Conservation (phyloP, 305 asterid genomes). For the Monarda citriodora region DNA sequence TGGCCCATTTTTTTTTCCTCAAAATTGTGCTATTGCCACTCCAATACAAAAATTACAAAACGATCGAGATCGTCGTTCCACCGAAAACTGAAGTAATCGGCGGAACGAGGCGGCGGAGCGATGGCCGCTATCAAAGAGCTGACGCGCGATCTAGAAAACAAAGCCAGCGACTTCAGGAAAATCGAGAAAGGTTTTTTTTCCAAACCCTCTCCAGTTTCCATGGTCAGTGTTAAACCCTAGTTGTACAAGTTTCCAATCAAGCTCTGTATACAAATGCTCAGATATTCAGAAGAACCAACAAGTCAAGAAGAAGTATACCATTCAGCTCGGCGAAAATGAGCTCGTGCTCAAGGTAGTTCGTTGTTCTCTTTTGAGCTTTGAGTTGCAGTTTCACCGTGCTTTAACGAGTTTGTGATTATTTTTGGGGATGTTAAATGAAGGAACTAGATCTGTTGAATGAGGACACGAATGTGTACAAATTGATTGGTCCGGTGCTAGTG, state of each 20-base stretch:
- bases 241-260: not conserved
- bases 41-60: too few relatives aligned
- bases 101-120: constrained; percentile 12
- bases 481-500: constrained; percentile 96
- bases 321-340: constrained; percentile 97
- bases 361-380: not conserved
- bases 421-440: constrained; percentile 26
- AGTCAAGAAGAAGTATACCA: constrained; percentile 86
- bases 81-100: constrained; percentile 12
- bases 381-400: not conserved
- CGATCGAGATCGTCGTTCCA: too few relatives aligned
- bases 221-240: constrained; percentile 27
- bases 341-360: constrained; percentile 83
- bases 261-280: constrained; percentile 15
- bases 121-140: constrained; percentile 70
- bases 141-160: constrained; percentile 87
- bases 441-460: constrained; percentile 89
- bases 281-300: constrained; percentile 90
- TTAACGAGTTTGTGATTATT: not conserved
- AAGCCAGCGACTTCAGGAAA: constrained; percentile 82
- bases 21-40: too few relatives aligned
- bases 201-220: not conserved
- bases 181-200: constrained; percentile 70
- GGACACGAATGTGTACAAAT: constrained; percentile 94
- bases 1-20: not conserved